A percentile compares a stretch with the other conserved stretches of the same genome.
phyloP scores from a whole-genome alignment of 768 basidiomycete genomes.

The Lentinus tigrinus region DNA sequence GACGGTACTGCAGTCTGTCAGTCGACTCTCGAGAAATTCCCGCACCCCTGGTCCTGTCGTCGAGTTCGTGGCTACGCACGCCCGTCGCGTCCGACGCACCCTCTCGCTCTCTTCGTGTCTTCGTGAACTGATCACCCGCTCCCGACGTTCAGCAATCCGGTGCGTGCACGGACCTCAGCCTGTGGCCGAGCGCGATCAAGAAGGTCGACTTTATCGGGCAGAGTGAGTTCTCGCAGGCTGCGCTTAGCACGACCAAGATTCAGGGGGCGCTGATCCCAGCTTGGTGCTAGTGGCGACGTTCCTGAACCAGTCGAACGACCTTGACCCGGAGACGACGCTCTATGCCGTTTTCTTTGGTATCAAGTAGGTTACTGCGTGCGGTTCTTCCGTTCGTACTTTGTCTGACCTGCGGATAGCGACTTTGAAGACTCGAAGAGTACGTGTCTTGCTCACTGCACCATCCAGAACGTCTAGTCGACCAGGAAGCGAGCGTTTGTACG shows the following conservation, averaged over 20 bases:
- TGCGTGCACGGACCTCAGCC: slow-evolving; percentile 44
- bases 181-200: slow-evolving; percentile 52
- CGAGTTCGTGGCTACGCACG: too few relatives aligned
- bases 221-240: slow-evolving; percentile 28
- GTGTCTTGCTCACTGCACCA: background rate
- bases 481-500: too few relatives aligned
- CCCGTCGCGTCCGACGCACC: too few relatives aligned
- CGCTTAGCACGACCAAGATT: background rate
- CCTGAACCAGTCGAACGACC: slow-evolving; percentile 40
- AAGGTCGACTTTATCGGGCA: slow-evolving; percentile 51
- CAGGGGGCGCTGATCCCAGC: background rate
- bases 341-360: slow-evolving; percentile 57
- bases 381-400: too few relatives aligned
- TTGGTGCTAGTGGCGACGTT: slow-evolving; percentile 39
- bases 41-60: slow-evolving; percentile 10
- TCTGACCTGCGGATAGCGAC: slow-evolving; percentile 32
- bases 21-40: too few relatives aligned
- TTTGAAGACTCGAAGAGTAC: slow-evolving; percentile 44
- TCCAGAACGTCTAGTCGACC: too few relatives aligned
- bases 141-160: slow-evolving; percentile 46
- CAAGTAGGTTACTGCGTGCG: slow-evolving; percentile 36
- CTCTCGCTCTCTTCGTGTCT: too few relatives aligned
- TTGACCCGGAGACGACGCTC: slow-evolving; percentile 47
- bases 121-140: too few relatives aligned
- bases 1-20: too few relatives aligned